phyloP scores from a whole-genome alignment of 1,139 yeast genomes.

The Geotrichum klebahnii region DNA sequence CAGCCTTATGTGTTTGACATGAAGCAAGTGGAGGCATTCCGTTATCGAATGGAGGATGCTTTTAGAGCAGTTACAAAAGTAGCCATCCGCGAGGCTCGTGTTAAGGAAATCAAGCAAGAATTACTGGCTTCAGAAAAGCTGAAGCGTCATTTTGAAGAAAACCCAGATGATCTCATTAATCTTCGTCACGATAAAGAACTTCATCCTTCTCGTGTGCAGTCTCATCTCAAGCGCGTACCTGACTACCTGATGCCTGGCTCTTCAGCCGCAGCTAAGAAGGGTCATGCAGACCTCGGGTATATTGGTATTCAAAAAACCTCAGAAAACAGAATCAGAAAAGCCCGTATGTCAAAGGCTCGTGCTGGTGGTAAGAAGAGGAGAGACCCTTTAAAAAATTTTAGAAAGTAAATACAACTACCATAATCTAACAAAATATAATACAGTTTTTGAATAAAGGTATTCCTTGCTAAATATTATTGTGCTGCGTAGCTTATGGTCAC shows the following conservation, averaged over 20 bases:
- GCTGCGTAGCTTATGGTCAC: too few species aligned
- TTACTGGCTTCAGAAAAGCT: conserved; percentile 82
- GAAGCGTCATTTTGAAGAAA: conserved; percentile 93
- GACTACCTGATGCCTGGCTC: conserved; percentile 72
- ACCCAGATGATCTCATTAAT: conserved; percentile 88
- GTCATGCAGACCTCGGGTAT: conserved; percentile 54
- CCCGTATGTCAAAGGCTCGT: conserved; percentile 42
- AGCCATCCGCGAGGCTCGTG: conserved; percentile 89
- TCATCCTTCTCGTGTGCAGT: conserved; percentile 77
- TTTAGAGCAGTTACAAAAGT: conserved; percentile 90
- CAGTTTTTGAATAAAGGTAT: background rate
- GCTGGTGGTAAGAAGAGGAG: conserved; percentile 42
- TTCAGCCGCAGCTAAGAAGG: conserved; percentile 49
- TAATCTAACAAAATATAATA: too few species aligned
- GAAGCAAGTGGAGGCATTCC: conserved; percentile 90
- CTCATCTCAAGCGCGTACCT: conserved; percentile 88
- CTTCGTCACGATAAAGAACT: conserved; percentile 88
- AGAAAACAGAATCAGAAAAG: conserved; percentile 44
- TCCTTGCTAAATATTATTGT: background rate
- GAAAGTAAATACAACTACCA: conserved; percentile 23
- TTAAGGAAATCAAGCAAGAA: conserved; percentile 84
- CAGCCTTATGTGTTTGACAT: conserved; percentile 86
- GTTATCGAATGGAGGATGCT: conserved; percentile 96
- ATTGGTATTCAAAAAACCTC: conserved; percentile 68
- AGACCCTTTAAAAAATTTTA: conserved; percentile 71